Evolutionary conservation across 495 filamentous ascomycete genomes (phyloP), one percentile per base, ranked within the genome.

Genomic region (Neurospora tetrasperma): DNA sequence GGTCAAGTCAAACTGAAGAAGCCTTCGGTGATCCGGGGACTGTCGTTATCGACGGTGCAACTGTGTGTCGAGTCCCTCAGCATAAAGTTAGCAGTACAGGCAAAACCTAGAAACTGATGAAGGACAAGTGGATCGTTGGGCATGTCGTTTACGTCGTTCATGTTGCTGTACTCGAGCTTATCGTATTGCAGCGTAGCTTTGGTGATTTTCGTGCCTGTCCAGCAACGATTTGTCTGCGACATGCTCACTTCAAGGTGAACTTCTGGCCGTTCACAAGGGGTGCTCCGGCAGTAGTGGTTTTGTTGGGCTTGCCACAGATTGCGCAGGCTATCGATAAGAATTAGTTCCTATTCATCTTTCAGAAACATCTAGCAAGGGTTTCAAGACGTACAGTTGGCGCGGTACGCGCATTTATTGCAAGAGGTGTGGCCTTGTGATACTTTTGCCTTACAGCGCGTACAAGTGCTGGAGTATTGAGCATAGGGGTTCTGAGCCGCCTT

Each of bases 401-500:
- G 86, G 80, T 90, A 92, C 11, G 90, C 90, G 78, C 90, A 92
- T 66, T 85, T 83, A 74, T 91, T 88, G 74, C 90, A 92, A 74
- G 79, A 89, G 70, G 85, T 88, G 76, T 83, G 85, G 42, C 90
- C 90, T 74, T 88, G 84, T 43, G 90, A 85, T 31, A 89, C 85
- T 80, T 91, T 91, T 41, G 87, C 88, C 79, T 90, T 91, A 83
- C 90, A 92, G 27, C 77, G 79, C 5, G 83, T 83, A 74, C 89
- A 90, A 0, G 87, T 85, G 72, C 87, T 75, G 4, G 89, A 84
- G 79, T 92, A 92, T 48, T 88, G 85, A 16, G 90, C 90, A 75
- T 90, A 91, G 2, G 90, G 90, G 73, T 92, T 91, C 80, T 90
- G 88, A 6, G 90, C 90, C 41, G 86, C 85, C 70, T 90, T 86